Evolutionary conservation across 164 flowering plant genomes (phyloP), one percentile per base, ranked within the genome.

Genomic region (Chloranthus sessilifolius): DNA sequence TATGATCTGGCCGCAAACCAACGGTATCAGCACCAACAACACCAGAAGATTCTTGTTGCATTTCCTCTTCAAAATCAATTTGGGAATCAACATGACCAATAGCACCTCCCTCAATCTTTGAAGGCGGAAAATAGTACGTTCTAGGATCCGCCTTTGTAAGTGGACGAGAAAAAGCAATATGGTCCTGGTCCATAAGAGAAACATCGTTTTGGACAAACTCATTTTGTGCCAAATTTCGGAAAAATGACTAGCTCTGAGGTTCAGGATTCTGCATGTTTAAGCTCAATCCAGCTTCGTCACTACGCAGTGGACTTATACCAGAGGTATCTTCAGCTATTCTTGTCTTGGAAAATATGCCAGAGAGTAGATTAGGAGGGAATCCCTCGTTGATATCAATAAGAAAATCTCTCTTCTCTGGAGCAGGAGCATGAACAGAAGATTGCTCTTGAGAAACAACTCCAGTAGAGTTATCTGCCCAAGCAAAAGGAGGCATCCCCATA

Each of bases 201-300:
- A 76, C 76, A 70, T 83, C 90, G 25, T 70, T 81, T 51, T 70
- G 56, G 29, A 29, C 56, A 66, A 70, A 74, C 26, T 71, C 79
- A 56, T 68, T 79, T 53, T 71, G 81, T 24, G 83, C 99, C 66
- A 94, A 69, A 38, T 83, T 81, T 46, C 82, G 95, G 61, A 94
- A 85, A 60, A 77, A 89, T 25, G 99, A 94, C 97, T 97, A 89
- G 52, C 51, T 81, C 59, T 85, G 72, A 30, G 92, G 97, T 10
- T 94, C 97, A 62, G 76, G 96, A 59, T 87, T 89, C 44, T 77
- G 85, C 75, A 94, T 71, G 49, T 85, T 85, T 67, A 85, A 58
- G 58, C 96, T 94, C 68, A 89, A 56, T 5, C 92, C 97, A 71
- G 81, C 51, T 47, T 90, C 90, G 70, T 82, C 90, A 1, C 41